A percentile compares a stretch with the other conserved stretches of the same genome.
Evolutionary conservation across 169 alveolate species (phyloP).

Genomic region (Amoebophrya sp.): DNA sequence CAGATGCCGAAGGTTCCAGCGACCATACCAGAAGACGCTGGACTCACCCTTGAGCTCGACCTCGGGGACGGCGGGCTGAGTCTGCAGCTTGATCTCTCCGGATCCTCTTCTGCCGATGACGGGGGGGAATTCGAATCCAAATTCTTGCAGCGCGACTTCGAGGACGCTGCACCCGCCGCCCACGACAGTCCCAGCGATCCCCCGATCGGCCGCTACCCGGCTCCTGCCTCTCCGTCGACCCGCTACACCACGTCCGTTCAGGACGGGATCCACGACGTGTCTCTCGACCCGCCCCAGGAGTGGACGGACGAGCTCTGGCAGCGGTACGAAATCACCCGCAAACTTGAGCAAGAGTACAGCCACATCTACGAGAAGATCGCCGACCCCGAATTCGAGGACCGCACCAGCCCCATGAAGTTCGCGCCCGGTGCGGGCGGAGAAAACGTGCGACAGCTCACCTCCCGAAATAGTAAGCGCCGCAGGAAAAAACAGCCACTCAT

Average conservation of each 20-base stretch:
- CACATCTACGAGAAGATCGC: background rate
- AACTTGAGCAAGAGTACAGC: background rate
- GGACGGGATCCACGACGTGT: background rate
- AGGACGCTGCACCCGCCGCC: too few relatives aligned
- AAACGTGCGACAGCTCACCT: too few relatives aligned
- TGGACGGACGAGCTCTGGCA: background rate
- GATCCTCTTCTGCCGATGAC: too few relatives aligned
- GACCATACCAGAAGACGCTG: too few relatives aligned
- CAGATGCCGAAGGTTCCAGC: background rate
- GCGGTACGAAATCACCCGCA: background rate
- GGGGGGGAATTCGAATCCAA: too few relatives aligned
- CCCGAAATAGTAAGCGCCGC: background rate
- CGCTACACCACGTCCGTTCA: background rate
- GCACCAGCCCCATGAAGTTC: background rate
- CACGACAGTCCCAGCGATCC: too few relatives aligned
- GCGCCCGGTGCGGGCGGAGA: too few relatives aligned
- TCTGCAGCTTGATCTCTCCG: too few relatives aligned
- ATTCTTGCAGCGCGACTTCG: too few relatives aligned
- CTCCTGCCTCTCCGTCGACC: background rate
- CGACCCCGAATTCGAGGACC: background rate
- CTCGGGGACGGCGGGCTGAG: too few relatives aligned
- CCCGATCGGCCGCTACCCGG: background rate
- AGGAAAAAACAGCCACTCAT: background rate
- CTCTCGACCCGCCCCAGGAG: background rate
- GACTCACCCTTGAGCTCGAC: too few relatives aligned